Evolutionary conservation across 2,329 filamentous ascomycete genomes (phyloP).

Genomic region (Eurotiales sp.): DNA sequence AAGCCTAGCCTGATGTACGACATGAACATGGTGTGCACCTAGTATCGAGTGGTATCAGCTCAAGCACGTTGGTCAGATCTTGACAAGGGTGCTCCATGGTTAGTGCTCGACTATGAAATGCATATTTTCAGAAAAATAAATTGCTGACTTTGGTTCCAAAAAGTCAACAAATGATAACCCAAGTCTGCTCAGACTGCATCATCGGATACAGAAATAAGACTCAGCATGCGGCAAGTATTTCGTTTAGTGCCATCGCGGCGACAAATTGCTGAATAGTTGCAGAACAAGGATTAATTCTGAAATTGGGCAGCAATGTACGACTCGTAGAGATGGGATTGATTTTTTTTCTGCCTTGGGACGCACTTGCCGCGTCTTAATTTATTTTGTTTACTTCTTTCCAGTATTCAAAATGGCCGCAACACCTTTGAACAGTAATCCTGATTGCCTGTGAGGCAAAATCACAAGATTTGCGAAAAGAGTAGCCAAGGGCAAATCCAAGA

Average conservation of each 20-base stretch:
- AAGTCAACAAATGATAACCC: no score
- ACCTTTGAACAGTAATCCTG: background rate
- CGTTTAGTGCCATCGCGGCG: background rate
- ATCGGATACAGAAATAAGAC: background rate
- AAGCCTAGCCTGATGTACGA: no score
- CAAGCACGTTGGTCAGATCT: no score
- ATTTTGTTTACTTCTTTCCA: background rate
- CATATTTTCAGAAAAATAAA: background rate
- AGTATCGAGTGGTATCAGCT: no score
- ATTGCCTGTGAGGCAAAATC: background rate
- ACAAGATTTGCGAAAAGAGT: background rate
- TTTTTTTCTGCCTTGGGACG: background rate
- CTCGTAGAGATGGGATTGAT: background rate
- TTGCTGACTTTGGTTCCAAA: no score
- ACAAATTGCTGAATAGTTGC: conserved; percentile 2
- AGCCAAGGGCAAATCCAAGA: background rate
- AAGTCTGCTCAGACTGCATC: background rate
- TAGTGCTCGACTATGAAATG: no score
- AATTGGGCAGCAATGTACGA: conserved; percentile 1
- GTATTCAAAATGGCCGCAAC: background rate
- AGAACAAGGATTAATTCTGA: conserved; percentile 3
- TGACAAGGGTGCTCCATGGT: no score
- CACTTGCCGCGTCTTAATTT: background rate
- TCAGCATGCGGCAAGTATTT: background rate
- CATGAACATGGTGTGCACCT: no score